Conservation (phyloP, 2,329 filamentous ascomycete species). For the Fusarium verticillioides region DNA sequence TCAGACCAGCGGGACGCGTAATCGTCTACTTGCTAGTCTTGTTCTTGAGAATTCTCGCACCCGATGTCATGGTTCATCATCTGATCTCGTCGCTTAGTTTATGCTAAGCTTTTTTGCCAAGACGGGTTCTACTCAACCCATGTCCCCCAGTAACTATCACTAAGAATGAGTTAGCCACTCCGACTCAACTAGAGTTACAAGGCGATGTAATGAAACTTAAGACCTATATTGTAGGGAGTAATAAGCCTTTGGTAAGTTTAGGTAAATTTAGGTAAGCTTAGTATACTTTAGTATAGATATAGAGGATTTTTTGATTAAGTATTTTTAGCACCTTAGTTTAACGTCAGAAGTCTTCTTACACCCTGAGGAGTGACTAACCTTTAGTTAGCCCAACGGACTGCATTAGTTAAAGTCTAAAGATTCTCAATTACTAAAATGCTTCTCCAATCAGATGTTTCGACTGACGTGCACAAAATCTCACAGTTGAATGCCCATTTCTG, state of each 20-base stretch:
- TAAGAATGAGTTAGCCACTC: not conserved
- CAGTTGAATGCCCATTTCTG: not conserved
- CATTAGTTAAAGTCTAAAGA: not conserved
- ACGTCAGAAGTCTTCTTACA: too few species aligned
- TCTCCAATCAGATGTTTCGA: not conserved
- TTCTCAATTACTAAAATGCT: rapidly evolving
- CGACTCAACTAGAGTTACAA: not conserved
- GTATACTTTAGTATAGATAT: too few species aligned
- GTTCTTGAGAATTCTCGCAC: not conserved
- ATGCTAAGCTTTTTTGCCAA: not conserved
- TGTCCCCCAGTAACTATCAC: not conserved
- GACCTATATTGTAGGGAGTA: too few species aligned
- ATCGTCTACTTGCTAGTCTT: not conserved
- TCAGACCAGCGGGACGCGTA: not conserved
- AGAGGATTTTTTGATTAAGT: too few species aligned
- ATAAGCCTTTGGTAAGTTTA: too few species aligned
- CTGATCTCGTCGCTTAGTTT: not conserved
- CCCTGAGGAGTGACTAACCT: not conserved
- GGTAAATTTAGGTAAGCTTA: too few species aligned
- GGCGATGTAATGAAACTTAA: too few species aligned
- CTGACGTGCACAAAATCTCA: not conserved
- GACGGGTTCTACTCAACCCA: not conserved
- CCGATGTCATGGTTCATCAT: not conserved
- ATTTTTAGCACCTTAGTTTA: too few species aligned
- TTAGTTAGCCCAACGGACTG: not conserved